Evolutionary conservation across 2,329 filamentous ascomycete species (phyloP).

Genomic region (Phyllosticta citribraziliensis): DNA sequence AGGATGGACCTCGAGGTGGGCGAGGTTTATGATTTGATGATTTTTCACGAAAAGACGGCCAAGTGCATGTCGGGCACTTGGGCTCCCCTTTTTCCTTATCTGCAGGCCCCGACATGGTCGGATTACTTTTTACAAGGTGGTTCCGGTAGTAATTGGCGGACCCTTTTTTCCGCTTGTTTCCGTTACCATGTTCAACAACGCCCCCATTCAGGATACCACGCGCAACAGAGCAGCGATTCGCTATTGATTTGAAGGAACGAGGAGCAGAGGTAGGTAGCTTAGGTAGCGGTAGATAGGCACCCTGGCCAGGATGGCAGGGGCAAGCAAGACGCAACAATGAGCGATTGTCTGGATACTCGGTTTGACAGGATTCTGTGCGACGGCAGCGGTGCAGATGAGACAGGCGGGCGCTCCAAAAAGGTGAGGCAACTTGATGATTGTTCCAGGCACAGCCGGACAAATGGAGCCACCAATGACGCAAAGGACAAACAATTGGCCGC

Average conservation of each 20-base stretch:
- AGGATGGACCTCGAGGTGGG: conserved; percentile 9
- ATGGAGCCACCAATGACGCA: neutral
- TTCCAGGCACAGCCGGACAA: too few species aligned
- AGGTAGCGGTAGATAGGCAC: conserved; percentile 10
- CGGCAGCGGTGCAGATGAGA: neutral
- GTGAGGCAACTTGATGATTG: neutral
- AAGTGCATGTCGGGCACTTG: neutral
- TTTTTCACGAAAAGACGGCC: neutral
- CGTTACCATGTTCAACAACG: neutral
- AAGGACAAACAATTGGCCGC: neutral
- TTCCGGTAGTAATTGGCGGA: neutral
- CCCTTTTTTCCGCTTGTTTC: neutral
- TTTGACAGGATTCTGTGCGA: neutral
- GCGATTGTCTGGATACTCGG: neutral
- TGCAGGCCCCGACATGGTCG: neutral
- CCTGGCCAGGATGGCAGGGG: neutral
- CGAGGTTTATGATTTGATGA: conserved; percentile 11
- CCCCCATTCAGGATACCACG: conserved; percentile 8
- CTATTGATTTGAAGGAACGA: conserved; percentile 6
- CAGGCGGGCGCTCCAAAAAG: neutral
- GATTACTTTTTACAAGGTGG: conserved; percentile 2
- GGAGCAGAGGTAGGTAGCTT: conserved; percentile 1
- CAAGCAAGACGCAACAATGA: neutral
- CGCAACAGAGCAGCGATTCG: conserved; percentile 1
- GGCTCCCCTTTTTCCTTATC: neutral